These are phyloP conservation scores for Trichoderma pleuroti DNA, from an alignment of 2,329 filamentous ascomycete species.

Conservation along the genomic window DNA sequence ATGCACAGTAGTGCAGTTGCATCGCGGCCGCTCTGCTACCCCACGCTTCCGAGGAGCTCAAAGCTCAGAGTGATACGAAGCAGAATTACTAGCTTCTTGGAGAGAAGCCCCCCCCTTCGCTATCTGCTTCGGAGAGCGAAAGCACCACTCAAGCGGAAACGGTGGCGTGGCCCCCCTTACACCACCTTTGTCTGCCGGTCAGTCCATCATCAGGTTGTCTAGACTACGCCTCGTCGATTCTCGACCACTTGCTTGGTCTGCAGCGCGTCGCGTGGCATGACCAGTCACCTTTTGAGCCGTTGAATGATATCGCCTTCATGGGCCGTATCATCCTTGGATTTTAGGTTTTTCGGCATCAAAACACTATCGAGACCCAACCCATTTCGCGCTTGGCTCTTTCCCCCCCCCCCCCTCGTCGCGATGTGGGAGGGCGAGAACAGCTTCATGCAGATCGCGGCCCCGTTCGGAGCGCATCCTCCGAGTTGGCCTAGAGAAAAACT, in stretches of 20 bases:
- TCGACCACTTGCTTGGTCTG: not conserved
- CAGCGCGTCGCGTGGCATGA: not conserved
- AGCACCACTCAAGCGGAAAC: not conserved
- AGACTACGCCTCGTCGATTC: not conserved
- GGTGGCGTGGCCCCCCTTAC: not conserved
- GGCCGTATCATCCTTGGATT: not conserved
- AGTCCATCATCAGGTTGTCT: slow-evolving; percentile 11
- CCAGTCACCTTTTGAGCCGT: not conserved
- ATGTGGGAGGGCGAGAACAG: not conserved
- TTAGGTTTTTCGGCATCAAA: not conserved
- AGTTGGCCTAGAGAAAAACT: not conserved
- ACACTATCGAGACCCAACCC: not conserved
- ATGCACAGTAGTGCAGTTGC: not conserved
- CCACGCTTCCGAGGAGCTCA: slow-evolving; percentile 1
- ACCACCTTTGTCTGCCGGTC: not conserved
- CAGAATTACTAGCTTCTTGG: not conserved
- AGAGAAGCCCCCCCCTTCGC: not conserved
- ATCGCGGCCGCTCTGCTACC: not conserved
- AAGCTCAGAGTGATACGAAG: not conserved
- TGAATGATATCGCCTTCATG: not conserved
- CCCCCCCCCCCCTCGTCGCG: not conserved
- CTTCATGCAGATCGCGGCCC: not conserved
- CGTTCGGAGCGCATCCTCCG: slow-evolving; percentile 1
- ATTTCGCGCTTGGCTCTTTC: not conserved
- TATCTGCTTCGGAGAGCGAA: not conserved